Evolutionary conservation across 805 yeast species (phyloP), one percentile per base, ranked within the genome.

Genomic region (fission yeast (Schizosaccharomyces pombe)): DNA sequence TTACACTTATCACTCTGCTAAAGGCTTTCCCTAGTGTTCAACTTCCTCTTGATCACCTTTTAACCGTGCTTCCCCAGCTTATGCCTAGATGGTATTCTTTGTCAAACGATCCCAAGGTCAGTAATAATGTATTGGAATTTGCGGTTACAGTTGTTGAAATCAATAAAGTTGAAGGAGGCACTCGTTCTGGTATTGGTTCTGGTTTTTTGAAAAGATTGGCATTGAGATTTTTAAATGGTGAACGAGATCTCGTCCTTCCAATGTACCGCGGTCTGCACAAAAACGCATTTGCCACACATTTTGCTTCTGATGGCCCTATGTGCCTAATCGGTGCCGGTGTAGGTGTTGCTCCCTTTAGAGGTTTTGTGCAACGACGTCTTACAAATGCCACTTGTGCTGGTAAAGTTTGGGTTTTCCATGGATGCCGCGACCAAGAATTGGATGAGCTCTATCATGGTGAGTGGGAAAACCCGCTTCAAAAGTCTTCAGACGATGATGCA

Each of bases 21-120:
- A 72, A 75, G 56, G 95, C 86, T 60, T 85, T 85, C 62, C 75
- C 74, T 57, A 73, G 80, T 3, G 67, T 83, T 47, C 70, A 63
- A 49, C 76, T 85, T 24, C 93, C 94, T 0, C 61, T 82, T 54
- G 77, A 74, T 53, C 76, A 77, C 60, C 61, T 82, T 12, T 68
- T 81, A 43, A 87, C 83, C 58, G 67, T 80, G 30, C 70, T 85
- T 57, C 94, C 94, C 8, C 60, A 70, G 1, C 75, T 85, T 53
- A 80, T 77, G 63, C 93, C 93, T 14, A 67, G 95, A 55, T 67
- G 78, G 53, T 85, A 81, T 63, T 80, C 85, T 57, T 80, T 85
- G 47, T 83, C 93, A 0, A 80, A 87, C 2, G 64, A 65, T 33
- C 77, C 79, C 0, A 26, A 14, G 8, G 24, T 11, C 8, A 54